Evolutionary conservation across 2,329 filamentous ascomycete genomes (phyloP).

Genomic region (Dothidotthia symphoricarpi): DNA sequence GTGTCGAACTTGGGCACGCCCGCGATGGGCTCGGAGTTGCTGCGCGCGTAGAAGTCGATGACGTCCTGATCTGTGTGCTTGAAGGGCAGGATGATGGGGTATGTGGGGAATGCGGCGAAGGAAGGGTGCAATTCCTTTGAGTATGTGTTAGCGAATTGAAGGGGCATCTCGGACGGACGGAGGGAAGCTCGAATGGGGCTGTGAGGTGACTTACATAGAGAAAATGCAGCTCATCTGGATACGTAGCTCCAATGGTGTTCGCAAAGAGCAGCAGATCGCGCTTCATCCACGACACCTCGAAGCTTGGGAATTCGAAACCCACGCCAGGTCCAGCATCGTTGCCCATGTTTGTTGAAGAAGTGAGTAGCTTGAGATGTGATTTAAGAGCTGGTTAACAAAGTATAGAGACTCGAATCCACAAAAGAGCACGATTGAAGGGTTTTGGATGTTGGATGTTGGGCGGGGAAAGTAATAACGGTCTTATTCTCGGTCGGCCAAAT

Average conservation of each 20-base stretch:
- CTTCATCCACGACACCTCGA: conserved; percentile 80
- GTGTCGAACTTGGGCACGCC: conserved; percentile 74
- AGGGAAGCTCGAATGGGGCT: no score
- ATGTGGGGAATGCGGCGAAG: conserved; percentile 87
- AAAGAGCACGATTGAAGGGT: no score
- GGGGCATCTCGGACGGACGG: no score
- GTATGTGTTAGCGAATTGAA: no score
- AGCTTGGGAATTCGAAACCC: conserved; percentile 76
- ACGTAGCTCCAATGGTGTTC: conserved; percentile 77
- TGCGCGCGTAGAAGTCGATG: conserved; percentile 76
- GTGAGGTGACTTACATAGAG: conserved; percentile 82
- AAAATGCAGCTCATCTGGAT: conserved; percentile 83
- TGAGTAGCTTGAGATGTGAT: neutral
- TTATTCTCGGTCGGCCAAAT: neutral
- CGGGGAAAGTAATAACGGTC: no score
- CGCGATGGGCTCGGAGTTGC: conserved; percentile 66
- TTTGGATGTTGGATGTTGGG: no score
- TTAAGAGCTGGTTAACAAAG: no score
- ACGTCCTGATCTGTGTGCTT: conserved; percentile 74
- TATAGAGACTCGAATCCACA: no score
- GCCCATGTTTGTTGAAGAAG: conserved; percentile 22
- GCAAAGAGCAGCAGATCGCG: conserved; percentile 88
- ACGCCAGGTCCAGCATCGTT: conserved; percentile 50
- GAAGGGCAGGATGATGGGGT: conserved; percentile 80
- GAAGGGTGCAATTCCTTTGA: conserved; percentile 88